phyloP scores from a whole-genome alignment of 768 basidiomycete genomes.

The Candolleomyces aberdarensis region DNA sequence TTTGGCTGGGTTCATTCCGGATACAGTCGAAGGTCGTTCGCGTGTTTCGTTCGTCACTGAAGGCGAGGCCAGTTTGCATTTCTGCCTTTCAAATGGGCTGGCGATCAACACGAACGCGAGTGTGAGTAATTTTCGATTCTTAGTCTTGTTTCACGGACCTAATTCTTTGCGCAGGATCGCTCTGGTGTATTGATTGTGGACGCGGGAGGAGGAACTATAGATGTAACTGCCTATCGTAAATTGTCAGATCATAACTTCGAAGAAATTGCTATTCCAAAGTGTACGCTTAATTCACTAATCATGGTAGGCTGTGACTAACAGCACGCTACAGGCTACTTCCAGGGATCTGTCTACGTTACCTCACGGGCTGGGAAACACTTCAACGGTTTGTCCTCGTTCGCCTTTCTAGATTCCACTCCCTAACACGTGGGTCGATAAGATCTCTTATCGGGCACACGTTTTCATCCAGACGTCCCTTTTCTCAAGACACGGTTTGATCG shows the following conservation, averaged over 20 bases:
- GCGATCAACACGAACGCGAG: slow-evolving; percentile 28
- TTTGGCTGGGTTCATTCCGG: slow-evolving; percentile 44
- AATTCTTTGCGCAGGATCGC: slow-evolving; percentile 26
- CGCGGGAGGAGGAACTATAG: slow-evolving; percentile 59
- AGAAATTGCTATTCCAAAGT: slow-evolving; percentile 41
- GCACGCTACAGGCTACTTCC: slow-evolving; percentile 33
- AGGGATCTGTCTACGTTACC: slow-evolving; percentile 49
- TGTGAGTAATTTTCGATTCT: slow-evolving; percentile 12
- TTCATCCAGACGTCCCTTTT: slow-evolving; percentile 30
- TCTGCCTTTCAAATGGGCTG: slow-evolving; percentile 45
- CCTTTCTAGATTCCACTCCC: too few species aligned
- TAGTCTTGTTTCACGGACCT: neutral
- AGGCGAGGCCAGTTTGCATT: slow-evolving; percentile 58
- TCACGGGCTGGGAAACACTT: slow-evolving; percentile 33
- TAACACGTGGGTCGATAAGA: slow-evolving; percentile 18
- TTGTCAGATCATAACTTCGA: slow-evolving; percentile 24
- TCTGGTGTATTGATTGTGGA: slow-evolving; percentile 52
- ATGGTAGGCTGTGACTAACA: neutral
- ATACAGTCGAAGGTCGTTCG: slow-evolving; percentile 31
- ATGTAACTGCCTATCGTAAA: slow-evolving; percentile 46
- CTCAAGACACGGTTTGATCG: slow-evolving; percentile 41
- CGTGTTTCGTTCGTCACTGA: slow-evolving; percentile 53
- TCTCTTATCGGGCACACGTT: slow-evolving; percentile 34
- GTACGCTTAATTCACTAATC: slow-evolving; percentile 16
- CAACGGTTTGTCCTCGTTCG: slow-evolving; percentile 19